phyloP scores from a whole-genome alignment of 2,329 filamentous ascomycete genomes.

The Sporothrix humicola region DNA sequence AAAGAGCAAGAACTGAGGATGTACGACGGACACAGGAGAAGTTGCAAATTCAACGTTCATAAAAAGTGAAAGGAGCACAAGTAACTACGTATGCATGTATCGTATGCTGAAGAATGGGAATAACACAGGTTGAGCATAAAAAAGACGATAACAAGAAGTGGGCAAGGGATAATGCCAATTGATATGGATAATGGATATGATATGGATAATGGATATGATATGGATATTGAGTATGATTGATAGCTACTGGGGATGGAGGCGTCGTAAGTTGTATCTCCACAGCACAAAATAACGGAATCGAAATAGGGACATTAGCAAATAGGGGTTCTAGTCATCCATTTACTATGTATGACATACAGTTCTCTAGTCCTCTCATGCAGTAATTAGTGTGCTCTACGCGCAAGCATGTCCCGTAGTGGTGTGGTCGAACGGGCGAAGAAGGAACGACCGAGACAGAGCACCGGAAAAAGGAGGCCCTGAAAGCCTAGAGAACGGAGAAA shows the following conservation, averaged over 20 bases:
- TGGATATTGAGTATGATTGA: not conserved
- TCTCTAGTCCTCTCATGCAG: too few relatives aligned
- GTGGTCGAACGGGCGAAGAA: conserved; percentile 2
- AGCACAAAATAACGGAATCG: not conserved
- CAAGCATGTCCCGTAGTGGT: not conserved
- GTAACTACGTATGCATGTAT: not conserved
- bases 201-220: not conserved
- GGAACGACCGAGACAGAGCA: conserved; percentile 16
- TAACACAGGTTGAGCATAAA: not conserved
- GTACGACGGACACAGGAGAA: not conserved
- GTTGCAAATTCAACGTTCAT: not conserved
- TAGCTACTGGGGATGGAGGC: conserved; percentile 1
- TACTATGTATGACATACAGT: too few relatives aligned
- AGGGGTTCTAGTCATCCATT: not conserved
- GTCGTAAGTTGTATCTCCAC: conserved; percentile 23
- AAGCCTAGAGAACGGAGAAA: not conserved
- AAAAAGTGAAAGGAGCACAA: not conserved
- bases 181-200: not conserved
- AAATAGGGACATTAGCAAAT: too few relatives aligned
- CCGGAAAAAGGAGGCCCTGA: not conserved
- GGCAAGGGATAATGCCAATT: not conserved
- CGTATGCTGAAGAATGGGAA: not conserved
- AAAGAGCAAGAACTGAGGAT: not conserved
- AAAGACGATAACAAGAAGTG: not conserved
- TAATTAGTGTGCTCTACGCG: too few relatives aligned